Base-by-base conservation (phyloP, 2,329 filamentous ascomycete species). In the Huntiella omanensis region DNA sequence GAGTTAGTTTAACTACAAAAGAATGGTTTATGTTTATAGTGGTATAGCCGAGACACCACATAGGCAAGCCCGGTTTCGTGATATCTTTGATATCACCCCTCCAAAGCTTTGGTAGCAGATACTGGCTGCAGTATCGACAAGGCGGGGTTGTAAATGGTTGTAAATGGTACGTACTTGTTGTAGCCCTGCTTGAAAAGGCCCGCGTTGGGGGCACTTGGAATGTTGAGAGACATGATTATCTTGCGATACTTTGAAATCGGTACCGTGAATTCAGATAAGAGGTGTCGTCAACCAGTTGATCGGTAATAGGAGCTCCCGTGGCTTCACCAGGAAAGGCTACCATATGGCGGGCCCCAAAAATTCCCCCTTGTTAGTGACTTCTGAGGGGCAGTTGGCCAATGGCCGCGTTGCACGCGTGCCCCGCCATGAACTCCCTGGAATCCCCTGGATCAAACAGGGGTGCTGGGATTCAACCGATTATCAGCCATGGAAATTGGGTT, bases 171-270 rank as follows among this genome's bases (percentile, higher is more conserved):
- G 60, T 75, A 95, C 87, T 83, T 93, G 65, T 87, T 87, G 68
- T 98, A 98, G 58, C 88, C 88, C 57, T 79, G 72, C 71, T 96
- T 96, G 74, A 98, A 96, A 36, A 96, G 75, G 62, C 83, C 82
- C 59, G 82, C 73, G 63, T 95, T 94, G 52, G 91, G 91, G 57
- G 91, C 88, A 64, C 78, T 84, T 53, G 91, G 91, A 61, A 98
- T 92, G 61, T 86, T 84, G 62, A 98, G 77, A 66, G 91, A 98
- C 91, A 98, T 96, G 56, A 54, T 44, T 17, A 43, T 34, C 33
- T n/a, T 49, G 35, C 17, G 43, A 28, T 47, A 19, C 34, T 28
- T 43, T 19, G 40, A 13, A 4, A 43, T n/a, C 28, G 11, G 13
- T 34, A 43, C 13, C 34, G 13, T 32, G 10, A 47, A 37, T 17